Evolutionary conservation across 768 basidiomycete species (phyloP).

Genomic region (Boletus vinaceobasis): DNA sequence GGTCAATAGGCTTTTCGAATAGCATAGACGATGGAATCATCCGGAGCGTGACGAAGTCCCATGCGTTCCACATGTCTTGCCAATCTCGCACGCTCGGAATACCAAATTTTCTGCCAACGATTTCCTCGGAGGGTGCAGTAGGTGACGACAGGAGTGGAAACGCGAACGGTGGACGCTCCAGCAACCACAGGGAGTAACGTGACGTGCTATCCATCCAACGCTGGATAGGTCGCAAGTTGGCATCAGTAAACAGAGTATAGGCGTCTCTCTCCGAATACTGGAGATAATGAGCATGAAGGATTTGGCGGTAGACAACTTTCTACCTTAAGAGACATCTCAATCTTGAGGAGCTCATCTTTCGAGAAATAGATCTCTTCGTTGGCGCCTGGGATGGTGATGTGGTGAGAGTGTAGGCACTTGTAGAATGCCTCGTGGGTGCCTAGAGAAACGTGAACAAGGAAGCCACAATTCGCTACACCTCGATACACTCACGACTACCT

Average conservation of each 20-base stretch:
- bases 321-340: constrained; percentile 90
- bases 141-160: constrained; percentile 63
- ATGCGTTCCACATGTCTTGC: constrained; percentile 79
- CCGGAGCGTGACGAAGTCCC: constrained; percentile 78
- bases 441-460: constrained; percentile 26
- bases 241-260: constrained; percentile 62
- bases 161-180: constrained; percentile 79
- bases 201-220: constrained; percentile 75
- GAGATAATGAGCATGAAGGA: neutral
- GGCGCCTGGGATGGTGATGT: constrained; percentile 47
- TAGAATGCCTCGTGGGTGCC: constrained; percentile 86
- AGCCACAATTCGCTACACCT: neutral
- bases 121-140: constrained; percentile 14
- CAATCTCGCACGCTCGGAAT: constrained; percentile 78
- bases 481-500: constrained; percentile 38
- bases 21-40: constrained; percentile 91
- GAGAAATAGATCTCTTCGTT: constrained; percentile 50
- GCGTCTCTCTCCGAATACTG: constrained; percentile 81
- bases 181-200: constrained; percentile 83
- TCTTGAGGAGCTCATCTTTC: constrained; percentile 72
- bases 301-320: neutral
- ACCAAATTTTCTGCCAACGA: constrained; percentile 43
- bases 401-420: constrained; percentile 60
- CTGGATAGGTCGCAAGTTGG: constrained; percentile 79
- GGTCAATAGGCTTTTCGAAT: constrained; percentile 86